Evolutionary conservation across 2,329 filamentous ascomycete species (phyloP).

Genomic region (Cladosporium phlei): DNA sequence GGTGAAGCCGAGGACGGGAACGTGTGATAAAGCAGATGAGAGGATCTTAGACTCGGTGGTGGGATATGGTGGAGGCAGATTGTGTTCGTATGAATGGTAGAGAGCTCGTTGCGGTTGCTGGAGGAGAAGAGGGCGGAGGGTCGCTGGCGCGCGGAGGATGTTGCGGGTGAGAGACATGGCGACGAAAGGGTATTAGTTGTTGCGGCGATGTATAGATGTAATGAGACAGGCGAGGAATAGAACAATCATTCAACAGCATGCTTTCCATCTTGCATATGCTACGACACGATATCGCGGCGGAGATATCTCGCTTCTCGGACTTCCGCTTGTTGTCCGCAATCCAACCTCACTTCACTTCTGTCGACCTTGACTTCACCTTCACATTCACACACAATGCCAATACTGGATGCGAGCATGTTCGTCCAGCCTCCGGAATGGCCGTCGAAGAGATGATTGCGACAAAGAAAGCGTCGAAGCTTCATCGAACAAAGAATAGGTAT

Average conservation of each 20-base stretch:
- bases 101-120: slow-evolving; percentile 19
- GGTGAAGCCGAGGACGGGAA: slow-evolving; percentile 81
- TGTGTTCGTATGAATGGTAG: slow-evolving; percentile 74
- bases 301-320: neutral
- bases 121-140: slow-evolving; percentile 25
- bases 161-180: slow-evolving; percentile 23
- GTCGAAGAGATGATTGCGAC: no score
- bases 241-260: neutral
- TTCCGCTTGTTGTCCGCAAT: neutral
- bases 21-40: slow-evolving; percentile 69
- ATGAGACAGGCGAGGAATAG: no score
- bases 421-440: no score
- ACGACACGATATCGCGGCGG: neutral
- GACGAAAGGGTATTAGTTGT: neutral
- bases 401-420: no score
- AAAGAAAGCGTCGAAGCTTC: no score
- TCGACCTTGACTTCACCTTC: no score
- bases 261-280: neutral
- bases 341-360: neutral
- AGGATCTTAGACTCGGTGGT: slow-evolving; percentile 71
- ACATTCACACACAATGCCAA: no score
- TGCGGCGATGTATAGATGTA: no score
- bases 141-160: slow-evolving; percentile 23
- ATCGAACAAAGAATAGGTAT: no score
- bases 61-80: slow-evolving; percentile 59